Base-by-base conservation (phyloP, 495 filamentous ascomycete genomes). In the Podospora tetraspora region DNA sequence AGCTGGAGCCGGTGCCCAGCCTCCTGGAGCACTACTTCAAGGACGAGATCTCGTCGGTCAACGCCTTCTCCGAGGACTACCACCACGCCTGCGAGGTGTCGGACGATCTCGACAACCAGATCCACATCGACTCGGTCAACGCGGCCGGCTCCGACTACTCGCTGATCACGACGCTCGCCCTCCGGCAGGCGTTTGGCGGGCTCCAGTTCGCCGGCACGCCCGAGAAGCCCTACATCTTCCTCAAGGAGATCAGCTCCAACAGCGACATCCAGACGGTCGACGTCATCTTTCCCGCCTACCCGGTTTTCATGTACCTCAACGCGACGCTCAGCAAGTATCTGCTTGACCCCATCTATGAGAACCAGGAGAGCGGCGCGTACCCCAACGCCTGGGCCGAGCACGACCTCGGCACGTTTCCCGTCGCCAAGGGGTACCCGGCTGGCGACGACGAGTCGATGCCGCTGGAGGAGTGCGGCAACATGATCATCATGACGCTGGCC, bases 251-350 rank as follows among this genome's bases (percentile, higher is more conserved):
- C 73, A 94, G 91, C 64, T 95, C 91, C 0, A 91, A 97, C 76
- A 94, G 94, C 34, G 96, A 97, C 74, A 90, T 89, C 75, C 92
- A 97, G 76, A 98, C 94, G 0, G 93, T 98, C 59, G 94, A 98
- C 81, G 93, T 98, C 74, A 94, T 98, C 70, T 98, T 96, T 83
- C 94, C 94, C 0, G 84, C 92, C 0, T 93, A 90, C 73, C 92
- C 94, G 2, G 91, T 96, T 80, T 93, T 97, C 80, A 71, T 96
- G 24, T 97, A 97, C 76, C 90, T 91, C 57, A 94, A 96, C 77
- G 92, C 93, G 1, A 80, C 87, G 1, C 89, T 93, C 82, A 79
- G 93, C 67, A 89, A 90, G n/a, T 96, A 96, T 75, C 78, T 96
- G 25, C 84, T 98, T 5, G 92, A 97, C 76, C 94, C 94, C 0